Evolutionary conservation across 345 rosid genomes (phyloP).

Genomic region (Heritiera fomes): DNA sequence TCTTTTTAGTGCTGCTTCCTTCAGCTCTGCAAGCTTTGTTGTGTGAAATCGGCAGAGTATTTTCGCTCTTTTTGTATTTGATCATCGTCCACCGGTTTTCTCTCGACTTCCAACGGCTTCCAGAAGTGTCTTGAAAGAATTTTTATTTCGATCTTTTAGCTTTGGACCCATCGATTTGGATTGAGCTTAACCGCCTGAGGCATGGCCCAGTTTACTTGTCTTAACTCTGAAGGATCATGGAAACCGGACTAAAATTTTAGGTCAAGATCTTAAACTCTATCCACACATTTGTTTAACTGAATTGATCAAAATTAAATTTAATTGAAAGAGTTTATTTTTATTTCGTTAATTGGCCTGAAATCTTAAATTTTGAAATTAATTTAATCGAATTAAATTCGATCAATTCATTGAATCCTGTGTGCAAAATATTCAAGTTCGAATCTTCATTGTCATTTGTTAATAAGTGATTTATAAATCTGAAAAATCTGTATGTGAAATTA

Average conservation of each 20-base stretch:
- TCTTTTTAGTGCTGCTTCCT: background rate
- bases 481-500: too few relatives aligned
- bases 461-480: too few relatives aligned
- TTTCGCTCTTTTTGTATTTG: background rate
- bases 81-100: background rate
- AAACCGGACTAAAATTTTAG: background rate
- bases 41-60: background rate
- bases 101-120: conserved; percentile 33
- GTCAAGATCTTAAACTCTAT: background rate
- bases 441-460: too few relatives aligned
- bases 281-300: too few relatives aligned
- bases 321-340: too few relatives aligned
- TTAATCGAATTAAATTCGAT: too few relatives aligned
- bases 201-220: background rate
- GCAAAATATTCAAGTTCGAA: too few relatives aligned
- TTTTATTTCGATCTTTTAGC: background rate
- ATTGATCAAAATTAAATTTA: too few relatives aligned
- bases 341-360: too few relatives aligned
- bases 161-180: background rate
- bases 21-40: background rate
- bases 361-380: too few relatives aligned
- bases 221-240: too few relatives aligned
- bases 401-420: too few relatives aligned
- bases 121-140: conserved; percentile 21
- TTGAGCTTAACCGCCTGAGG: background rate